Percentiles rank a stretch among this genome's conserved stretches.
Evolutionary conservation across 306 rosid genomes (phyloP).

Genomic region (Gillenia trifoliata): DNA sequence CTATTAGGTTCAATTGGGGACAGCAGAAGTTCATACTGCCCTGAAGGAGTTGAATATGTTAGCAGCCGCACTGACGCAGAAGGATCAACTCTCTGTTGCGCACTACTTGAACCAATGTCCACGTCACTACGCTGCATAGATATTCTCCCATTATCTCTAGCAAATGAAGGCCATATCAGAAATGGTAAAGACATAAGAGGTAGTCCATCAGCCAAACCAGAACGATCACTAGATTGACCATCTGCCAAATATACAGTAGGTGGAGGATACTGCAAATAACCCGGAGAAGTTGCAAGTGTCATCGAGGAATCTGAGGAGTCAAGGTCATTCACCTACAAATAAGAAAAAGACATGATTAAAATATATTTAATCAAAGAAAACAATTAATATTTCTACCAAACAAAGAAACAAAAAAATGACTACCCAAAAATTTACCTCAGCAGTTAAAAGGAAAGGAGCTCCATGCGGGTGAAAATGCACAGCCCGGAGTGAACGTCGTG

Average conservation of each 20-base stretch:
- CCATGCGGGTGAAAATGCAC: slow-evolving; percentile 97
- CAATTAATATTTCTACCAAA: not conserved
- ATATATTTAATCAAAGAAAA: slow-evolving; percentile 8
- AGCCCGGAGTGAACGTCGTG: slow-evolving; percentile 88
- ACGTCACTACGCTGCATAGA: slow-evolving; percentile 42
- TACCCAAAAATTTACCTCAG: slow-evolving; percentile 56
- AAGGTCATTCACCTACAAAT: slow-evolving; percentile 82
- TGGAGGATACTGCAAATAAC: slow-evolving; percentile 90
- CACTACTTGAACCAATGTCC: slow-evolving; percentile 50
- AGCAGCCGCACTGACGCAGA: slow-evolving; percentile 59
- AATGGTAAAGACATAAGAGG: slow-evolving; percentile 69
- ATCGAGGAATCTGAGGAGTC: slow-evolving; percentile 85
- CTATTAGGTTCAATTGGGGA: slow-evolving; percentile 65
- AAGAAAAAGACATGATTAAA: slow-evolving; percentile 19
- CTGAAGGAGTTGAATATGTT: slow-evolving; percentile 60
- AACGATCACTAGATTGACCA: slow-evolving; percentile 58
- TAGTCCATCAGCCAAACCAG: slow-evolving; percentile 49
- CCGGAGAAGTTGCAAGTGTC: slow-evolving; percentile 84
- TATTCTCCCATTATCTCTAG: slow-evolving; percentile 61
- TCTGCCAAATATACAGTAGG: slow-evolving; percentile 84
- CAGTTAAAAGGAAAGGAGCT: slow-evolving; percentile 89
- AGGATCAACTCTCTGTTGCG: slow-evolving; percentile 55
- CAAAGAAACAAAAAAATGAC: not conserved
- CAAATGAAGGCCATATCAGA: slow-evolving; percentile 56
- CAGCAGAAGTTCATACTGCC: slow-evolving; percentile 59